A percentile compares a stretch with the other conserved stretches of the same genome.
Conservation (phyloP, 2,329 filamentous ascomycete genomes). For the Diaporthe longicolla region DNA sequence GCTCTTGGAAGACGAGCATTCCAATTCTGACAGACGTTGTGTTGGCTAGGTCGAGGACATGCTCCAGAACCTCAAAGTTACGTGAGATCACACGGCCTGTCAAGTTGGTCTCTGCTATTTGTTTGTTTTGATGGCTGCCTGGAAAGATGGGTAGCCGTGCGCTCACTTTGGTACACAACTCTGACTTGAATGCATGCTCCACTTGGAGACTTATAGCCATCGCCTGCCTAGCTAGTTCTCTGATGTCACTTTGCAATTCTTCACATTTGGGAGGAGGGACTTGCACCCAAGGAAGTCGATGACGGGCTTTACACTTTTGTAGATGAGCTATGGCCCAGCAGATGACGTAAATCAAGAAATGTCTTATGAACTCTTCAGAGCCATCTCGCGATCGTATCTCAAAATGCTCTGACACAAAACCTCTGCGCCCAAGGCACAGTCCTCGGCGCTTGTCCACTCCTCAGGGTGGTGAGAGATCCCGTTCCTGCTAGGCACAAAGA, state of each 20-base stretch:
- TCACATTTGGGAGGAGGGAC: no score
- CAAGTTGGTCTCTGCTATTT: not conserved
- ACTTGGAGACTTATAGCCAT: not conserved
- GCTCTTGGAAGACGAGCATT: no score
- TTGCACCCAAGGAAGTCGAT: not conserved
- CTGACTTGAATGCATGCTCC: not conserved
- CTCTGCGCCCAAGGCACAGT: conserved; percentile 70
- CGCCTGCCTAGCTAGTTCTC: not conserved
- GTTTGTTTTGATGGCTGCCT: not conserved
- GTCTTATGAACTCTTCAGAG: not conserved
- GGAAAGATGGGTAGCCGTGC: no score
- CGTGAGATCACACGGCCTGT: not conserved
- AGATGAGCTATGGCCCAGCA: not conserved
- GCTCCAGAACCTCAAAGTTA: not conserved
- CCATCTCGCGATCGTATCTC: conserved; percentile 52
- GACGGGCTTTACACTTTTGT: not conserved
- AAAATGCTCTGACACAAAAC: conserved; percentile 60
- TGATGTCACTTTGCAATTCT: not conserved
- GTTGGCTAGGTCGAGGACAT: not conserved
- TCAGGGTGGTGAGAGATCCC: conserved; percentile 75
- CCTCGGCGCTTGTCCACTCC: conserved; percentile 72
- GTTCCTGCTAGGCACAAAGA: conserved; percentile 75
- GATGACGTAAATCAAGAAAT: not conserved
- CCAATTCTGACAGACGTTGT: not conserved
- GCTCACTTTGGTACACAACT: not conserved